Base-by-base conservation (phyloP, 2,329 filamentous ascomycete species). In the Monosporascus sp. region DNA sequence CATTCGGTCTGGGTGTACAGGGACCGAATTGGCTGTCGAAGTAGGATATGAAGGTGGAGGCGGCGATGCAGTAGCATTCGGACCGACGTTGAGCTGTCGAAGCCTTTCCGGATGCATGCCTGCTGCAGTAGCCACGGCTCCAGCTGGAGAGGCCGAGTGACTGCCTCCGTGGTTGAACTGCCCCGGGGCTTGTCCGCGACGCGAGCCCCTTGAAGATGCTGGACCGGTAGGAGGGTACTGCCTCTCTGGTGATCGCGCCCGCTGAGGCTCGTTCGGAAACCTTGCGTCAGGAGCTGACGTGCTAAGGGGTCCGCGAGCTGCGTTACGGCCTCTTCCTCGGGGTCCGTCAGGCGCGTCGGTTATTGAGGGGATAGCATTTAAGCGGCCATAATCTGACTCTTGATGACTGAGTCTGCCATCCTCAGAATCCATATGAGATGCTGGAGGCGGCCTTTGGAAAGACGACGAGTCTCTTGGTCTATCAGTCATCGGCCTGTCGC, bases 371-470 rank as follows among this genome's bases (percentile, higher is more conserved):
- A 79, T 75, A 2, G 78, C 71, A 56, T 82, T 85, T 48, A 87
- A 72, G 2, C 84, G 80, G 27, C 84, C 84, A 60, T 86, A 86
- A 52, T 81, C 83, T 17, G 81, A 79, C 64, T 87, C 83, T 58
- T 83, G 78, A 56, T 81, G 77, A 52, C 72, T 73, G 20, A 76
- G 60, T 57, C 77, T 72, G 38, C 75, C 73, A 59, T 81, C 76
- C 46, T 84, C 80, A 3, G 71, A 60, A 31, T 85, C 82, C 2
- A 68, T 65, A 40, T 73, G 73, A 24, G 71, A 54, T 26, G 52
- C 38, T 48, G 65, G 49, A 46, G 67, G 56, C 36, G 65, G 72
- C 41, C 62, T 70, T 58, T 66, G 73, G 64, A 72, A 81, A 53
- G 63, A 58, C 16, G 53, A 58, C 53, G 67, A 53, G 9, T 80